Conservation (phyloP, 164 flowering plant genomes). For the Vitis cinerea region DNA sequence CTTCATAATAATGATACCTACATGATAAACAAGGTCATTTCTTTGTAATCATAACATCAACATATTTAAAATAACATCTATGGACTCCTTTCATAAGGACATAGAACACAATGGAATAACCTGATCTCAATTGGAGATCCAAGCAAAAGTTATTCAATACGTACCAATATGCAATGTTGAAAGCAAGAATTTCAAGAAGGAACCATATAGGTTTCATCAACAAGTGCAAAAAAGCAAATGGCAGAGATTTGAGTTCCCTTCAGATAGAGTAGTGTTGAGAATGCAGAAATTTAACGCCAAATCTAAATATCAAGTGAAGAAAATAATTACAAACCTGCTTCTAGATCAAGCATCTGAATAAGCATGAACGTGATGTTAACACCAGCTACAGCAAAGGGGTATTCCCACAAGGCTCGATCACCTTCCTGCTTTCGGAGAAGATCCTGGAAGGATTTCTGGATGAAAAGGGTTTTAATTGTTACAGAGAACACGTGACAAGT, state of each 20-base stretch:
- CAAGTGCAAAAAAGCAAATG: not conserved
- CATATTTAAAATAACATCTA: too few species aligned
- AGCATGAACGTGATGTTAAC: slow-evolving; percentile 98
- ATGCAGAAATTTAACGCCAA: too few species aligned
- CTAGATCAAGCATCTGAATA: slow-evolving; percentile 96
- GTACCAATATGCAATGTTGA: not conserved
- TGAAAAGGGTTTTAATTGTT: not conserved
- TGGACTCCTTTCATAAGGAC: not conserved
- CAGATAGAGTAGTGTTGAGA: too few species aligned
- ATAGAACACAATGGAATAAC: not conserved
- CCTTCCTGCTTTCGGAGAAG: slow-evolving; percentile 92
- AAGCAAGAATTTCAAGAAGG: not conserved
- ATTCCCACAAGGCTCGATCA: slow-evolving; percentile 88
- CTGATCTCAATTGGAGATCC: not conserved
- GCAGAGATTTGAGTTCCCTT: too few species aligned
- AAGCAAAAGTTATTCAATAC: not conserved
- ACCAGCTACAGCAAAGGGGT: slow-evolving; percentile 99
- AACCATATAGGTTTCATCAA: not conserved
- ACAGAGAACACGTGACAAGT: too few species aligned
- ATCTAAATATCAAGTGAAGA: not conserved
- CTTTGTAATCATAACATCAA: too few species aligned
- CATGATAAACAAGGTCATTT: too few species aligned
- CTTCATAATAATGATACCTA: too few species aligned
- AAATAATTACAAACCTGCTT: slow-evolving; percentile 58
- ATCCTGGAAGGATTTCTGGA: slow-evolving; percentile 87